Evolutionary conservation across 305 asterid genomes (phyloP), one percentile per base, ranked within the genome.

Genomic region (Stenogyne calaminthoides): DNA sequence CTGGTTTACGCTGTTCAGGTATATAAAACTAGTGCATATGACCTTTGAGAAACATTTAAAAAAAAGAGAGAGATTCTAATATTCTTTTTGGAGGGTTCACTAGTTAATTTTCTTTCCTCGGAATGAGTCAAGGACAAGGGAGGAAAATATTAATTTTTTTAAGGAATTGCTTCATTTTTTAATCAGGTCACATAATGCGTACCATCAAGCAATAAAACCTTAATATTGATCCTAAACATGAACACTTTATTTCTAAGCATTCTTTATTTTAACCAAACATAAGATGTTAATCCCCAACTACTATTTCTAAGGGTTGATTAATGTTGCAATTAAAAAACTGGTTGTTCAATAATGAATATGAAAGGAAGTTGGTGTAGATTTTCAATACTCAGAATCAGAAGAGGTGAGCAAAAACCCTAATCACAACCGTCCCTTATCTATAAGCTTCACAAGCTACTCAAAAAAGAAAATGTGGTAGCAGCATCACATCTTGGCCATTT

Each of bases 141-240:
- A 15, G 40, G 65, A 39, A 69, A 69, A 19, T 32, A 46, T 34
- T 19, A 2, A 12, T 15, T 46, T 11, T 52, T 54, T 57, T 16
- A 70, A 29, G 19, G 22, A 37, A 52, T 11, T 27, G 4, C 10
- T 19, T 72, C 69, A 32, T 61, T 47, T 18, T 20, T 19, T 22
- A 40, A 27, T 22, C 16, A 44, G 64, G 18, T 22, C 51, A 18
- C 68, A 42, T 2, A 36, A 25, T 10, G 32, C 5, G 27, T 15
- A 27, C 14, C 54, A 32, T 11, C 70, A 62, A 72, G 54, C 51
- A 62, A 62, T 36, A 62, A 3, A 34, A 51, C 52, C 52, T n/a
- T 12, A 34, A 0, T 12, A 9, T 22, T 51, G 56, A 64, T 27
- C 20, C 37, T 10, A 19, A 57, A 16, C 27, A 57, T 25, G 18